Evolutionary conservation across 306 rosid species (phyloP), one percentile per base, ranked within the genome.

Genomic region (Comarum palustre): DNA sequence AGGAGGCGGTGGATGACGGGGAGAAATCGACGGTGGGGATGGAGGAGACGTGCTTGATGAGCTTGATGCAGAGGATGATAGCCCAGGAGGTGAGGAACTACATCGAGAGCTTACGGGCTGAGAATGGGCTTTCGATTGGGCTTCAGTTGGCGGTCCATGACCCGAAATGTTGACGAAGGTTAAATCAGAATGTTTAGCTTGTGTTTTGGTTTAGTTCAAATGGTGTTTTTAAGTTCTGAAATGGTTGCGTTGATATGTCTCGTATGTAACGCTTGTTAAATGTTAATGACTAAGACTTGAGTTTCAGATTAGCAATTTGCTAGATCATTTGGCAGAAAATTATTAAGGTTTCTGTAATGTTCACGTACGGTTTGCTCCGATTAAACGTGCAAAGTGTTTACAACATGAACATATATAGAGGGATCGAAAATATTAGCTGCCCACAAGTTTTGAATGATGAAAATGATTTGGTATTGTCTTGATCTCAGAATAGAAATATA

Each of bases 41-140:
- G 74, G 82, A 65, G 29, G 83, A 73, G 68, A 74, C 80, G 24
- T 71, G 85, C 48, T 71, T 88, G 75, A 64, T 69, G 42, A 77
- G 71, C 58, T 59, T 84, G 70, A 77, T 89, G 80, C 85, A 74
- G 87, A 76, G 84, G 55, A 84, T 94, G 90, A 80, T 94, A 51
- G 91, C 95, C 2, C 80, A 77, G 29, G 98, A 94, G 73, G 98
- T 94, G 34, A 81, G 84, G 77, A 81, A 24, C 73, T 89, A 89
- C 80, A 22, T 91, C 13, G 86, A 86, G 1, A 66, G 61, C n/a
- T 75, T 87, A 72, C 77, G 79, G 73, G 77, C 74, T 4, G 48
- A 46, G 1, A 72, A 61, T n/a, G 77, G 77, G 20, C 76, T 69
- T 8, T 31, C 16, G 6, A 58, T 74, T 78, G 82, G 74, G 39